A percentile compares a stretch with the other conserved stretches of the same genome.
Conservation (phyloP, 1,139 yeast genomes). For the Yamadazyma sp. region DNA sequence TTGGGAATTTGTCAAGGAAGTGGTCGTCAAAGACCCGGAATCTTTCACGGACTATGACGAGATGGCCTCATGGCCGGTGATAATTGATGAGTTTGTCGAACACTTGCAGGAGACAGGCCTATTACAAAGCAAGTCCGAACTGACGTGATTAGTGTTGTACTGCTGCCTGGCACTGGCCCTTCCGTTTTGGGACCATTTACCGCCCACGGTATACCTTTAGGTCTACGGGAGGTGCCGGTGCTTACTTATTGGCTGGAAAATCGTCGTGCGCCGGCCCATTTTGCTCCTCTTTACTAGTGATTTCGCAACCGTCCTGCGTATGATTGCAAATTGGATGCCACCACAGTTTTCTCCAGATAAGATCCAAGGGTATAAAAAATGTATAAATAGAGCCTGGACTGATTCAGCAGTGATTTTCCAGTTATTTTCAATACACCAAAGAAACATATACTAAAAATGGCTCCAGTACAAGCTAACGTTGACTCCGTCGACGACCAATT, state of each 20-base stretch:
- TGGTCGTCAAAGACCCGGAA: constrained; percentile 47
- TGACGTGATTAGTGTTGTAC: not conserved
- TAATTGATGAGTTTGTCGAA: constrained; percentile 82
- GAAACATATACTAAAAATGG: too few species aligned
- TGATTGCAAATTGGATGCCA: constrained; percentile 2
- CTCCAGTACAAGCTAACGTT: constrained; percentile 9
- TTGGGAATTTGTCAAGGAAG: constrained; percentile 60
- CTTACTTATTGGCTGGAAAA: too few species aligned
- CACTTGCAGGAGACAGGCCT: constrained; percentile 36
- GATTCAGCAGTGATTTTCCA: too few species aligned
- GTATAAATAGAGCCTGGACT: too few species aligned
- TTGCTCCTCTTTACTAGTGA: too few species aligned
- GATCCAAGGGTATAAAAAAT: too few species aligned
- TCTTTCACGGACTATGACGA: constrained; percentile 62
- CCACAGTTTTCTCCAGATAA: constrained; percentile 2
- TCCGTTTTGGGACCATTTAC: too few species aligned
- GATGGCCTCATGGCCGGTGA: constrained; percentile 87
- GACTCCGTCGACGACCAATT: constrained; percentile 2
- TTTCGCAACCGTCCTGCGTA: not conserved
- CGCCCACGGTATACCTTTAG: too few species aligned
- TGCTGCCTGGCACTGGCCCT: too few species aligned
- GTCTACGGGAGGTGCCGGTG: too few species aligned
- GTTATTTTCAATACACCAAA: too few species aligned
- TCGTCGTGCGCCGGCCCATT: not conserved
- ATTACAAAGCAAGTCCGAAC: not conserved